A percentile compares a stretch with the other conserved stretches of the same genome.
Evolutionary conservation across 2,329 filamentous ascomycete species (phyloP).

Genomic region (Fusarium hostae): DNA sequence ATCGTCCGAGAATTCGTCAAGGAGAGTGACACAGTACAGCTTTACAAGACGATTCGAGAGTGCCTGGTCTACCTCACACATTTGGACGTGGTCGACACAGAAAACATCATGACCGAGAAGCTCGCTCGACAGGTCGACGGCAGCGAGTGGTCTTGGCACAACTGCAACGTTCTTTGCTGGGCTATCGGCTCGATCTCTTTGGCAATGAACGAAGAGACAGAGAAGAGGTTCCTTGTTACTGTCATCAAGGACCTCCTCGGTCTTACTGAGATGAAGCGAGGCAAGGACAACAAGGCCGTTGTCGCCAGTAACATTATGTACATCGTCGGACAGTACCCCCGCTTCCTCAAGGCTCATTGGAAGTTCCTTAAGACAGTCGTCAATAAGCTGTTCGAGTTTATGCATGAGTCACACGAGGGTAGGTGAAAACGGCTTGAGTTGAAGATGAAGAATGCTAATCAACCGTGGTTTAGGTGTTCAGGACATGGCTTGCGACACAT

Average conservation of each 20-base stretch:
- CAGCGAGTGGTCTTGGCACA: slow-evolving; percentile 98
- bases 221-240: slow-evolving; percentile 97
- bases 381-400: slow-evolving; percentile 99
- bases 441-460: slow-evolving; percentile 40
- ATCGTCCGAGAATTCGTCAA: slow-evolving; percentile 99
- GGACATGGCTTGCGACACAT: slow-evolving; percentile 99
- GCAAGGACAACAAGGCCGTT: slow-evolving; percentile 99
- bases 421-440: slow-evolving; percentile 44
- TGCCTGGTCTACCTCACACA: slow-evolving; percentile 98
- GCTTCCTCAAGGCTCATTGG: slow-evolving; percentile 99
- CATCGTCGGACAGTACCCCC: slow-evolving; percentile 97
- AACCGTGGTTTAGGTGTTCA: slow-evolving; percentile 75
- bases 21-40: slow-evolving; percentile 97
- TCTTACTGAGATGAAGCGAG: slow-evolving; percentile 98
- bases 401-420: slow-evolving; percentile 99
- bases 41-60: slow-evolving; percentile 98
- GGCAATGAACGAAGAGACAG: slow-evolving; percentile 99
- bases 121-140: slow-evolving; percentile 94
- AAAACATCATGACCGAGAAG: slow-evolving; percentile 99
- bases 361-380: slow-evolving; percentile 99
- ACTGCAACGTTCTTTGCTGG: slow-evolving; percentile 99
- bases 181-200: slow-evolving; percentile 98
- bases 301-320: slow-evolving; percentile 99
- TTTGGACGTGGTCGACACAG: slow-evolving; percentile 95
- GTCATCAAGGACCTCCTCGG: slow-evolving; percentile 98